Evolutionary conservation across 805 yeast genomes (phyloP), one percentile per base, ranked within the genome.

Genomic region (Myxozyma neotropica): DNA sequence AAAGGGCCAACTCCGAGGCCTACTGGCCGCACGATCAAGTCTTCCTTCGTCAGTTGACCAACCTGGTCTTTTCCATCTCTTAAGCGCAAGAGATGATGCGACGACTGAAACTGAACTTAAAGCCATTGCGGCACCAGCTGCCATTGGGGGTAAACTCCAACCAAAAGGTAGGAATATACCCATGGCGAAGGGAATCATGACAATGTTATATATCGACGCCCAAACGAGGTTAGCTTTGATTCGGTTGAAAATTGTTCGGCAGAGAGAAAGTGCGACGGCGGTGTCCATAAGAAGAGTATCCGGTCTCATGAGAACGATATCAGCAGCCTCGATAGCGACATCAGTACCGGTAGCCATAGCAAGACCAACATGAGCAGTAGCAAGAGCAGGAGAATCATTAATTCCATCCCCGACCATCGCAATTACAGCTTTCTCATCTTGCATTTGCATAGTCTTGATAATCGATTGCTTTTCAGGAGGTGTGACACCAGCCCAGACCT

Each of bases 381-480:
- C 96, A 56, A 94, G 79, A 0, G 98, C 98, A 0, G 99, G 97
- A 0, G 98, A 96, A 72, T 94, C 99, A 73, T 94, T 94, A 66
- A 94, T 89, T 60, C 99, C 99, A 74, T 94, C 99, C 39, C 99
- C 99, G 23, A 94, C 86, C 78, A 95, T 91, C 4, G 92, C 93
- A 43, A 94, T 86, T 10, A 54, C 58, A 26, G 62, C 64, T 10
- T 50, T 49, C 15, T 50, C 44, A n/a, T 40, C 27, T 12, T 58
- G 54, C 15, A 70, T 72, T 68, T 86, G 88, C 56, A 89, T 75
- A 50, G 79, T 77, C 42, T 75, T 74, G 23, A 94, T 83, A 35
- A 89, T 78, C 31, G 80, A 80, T 57, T 89, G 85, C 73, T 94
- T 94, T 55, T 86, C 87, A 15, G 80, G 76, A 0, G 98, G 98